Evolutionary conservation across 1,284 basidiomycete species (phyloP).

Genomic region (Pseudozyma pruni): DNA sequence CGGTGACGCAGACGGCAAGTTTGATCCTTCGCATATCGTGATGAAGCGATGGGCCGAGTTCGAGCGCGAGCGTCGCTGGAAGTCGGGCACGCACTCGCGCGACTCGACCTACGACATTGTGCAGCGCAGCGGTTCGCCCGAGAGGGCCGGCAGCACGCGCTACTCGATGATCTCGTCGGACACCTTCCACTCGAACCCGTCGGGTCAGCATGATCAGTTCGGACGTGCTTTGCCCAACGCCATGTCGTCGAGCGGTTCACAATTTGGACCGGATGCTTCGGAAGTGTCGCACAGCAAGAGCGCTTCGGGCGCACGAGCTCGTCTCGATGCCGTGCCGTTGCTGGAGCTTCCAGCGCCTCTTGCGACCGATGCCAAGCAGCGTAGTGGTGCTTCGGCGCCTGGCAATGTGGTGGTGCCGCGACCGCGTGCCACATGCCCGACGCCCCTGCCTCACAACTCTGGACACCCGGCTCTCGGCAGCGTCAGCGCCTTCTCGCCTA

Average conservation of each 20-base stretch:
- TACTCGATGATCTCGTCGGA: constrained; percentile 59
- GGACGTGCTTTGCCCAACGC: constrained; percentile 40
- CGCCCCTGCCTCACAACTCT: constrained; percentile 39
- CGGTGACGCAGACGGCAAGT: constrained; percentile 77
- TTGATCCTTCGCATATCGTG: constrained; percentile 93
- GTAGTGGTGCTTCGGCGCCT: constrained; percentile 30
- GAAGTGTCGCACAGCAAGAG: constrained; percentile 54
- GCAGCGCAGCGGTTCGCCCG: constrained; percentile 55
- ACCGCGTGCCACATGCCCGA: constrained; percentile 48
- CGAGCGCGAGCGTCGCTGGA: constrained; percentile 94
- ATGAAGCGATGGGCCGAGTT: constrained; percentile 99
- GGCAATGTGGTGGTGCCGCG: constrained; percentile 49
- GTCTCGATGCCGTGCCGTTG: constrained; percentile 63
- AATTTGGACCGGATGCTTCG: constrained; percentile 36
- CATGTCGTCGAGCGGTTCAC: constrained; percentile 24
- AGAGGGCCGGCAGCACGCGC: constrained; percentile 58
- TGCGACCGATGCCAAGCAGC: constrained; percentile 58
- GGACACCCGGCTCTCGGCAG: constrained; percentile 29
- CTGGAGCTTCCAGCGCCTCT: constrained; percentile 66
- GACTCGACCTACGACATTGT: constrained; percentile 77
- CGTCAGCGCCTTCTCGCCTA: constrained; percentile 19
- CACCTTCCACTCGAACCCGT: constrained; percentile 57
- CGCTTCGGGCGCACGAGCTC: constrained; percentile 52
- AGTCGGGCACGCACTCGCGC: constrained; percentile 81
- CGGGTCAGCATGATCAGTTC: constrained; percentile 44